Conservation (phyloP, 2,329 filamentous ascomycete genomes). For the Cercospora berteroae region DNA sequence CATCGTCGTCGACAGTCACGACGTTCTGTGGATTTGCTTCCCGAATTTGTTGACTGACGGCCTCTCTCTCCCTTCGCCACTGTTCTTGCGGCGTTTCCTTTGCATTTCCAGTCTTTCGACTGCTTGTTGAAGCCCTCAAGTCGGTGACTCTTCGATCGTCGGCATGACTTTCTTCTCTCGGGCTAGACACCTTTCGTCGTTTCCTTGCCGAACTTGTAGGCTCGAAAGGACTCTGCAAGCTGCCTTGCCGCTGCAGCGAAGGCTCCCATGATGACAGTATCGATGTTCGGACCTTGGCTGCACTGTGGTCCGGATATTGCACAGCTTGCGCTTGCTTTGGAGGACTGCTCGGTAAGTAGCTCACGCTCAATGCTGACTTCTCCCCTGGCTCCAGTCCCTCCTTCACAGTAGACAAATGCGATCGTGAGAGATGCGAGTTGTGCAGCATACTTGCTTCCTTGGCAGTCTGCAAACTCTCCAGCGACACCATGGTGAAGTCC, state of each 20-base stretch:
- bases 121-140: neutral
- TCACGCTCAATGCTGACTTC: slow-evolving; percentile 24
- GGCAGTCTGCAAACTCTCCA: slow-evolving; percentile 45
- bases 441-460: slow-evolving; percentile 27
- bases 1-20: slow-evolving; percentile 26
- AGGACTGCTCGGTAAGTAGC: slow-evolving; percentile 37
- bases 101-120: neutral
- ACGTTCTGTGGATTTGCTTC: slow-evolving; percentile 23
- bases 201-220: slow-evolving; percentile 16
- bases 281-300: neutral
- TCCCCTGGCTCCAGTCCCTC: slow-evolving; percentile 16
- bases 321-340: slow-evolving; percentile 19
- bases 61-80: slow-evolving; percentile 25
- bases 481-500: slow-evolving; percentile 53
- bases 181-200: slow-evolving; percentile 9
- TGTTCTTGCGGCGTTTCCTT: neutral
- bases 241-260: slow-evolving; percentile 2
- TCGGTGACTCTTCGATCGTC: slow-evolving; percentile 1
- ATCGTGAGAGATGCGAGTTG: slow-evolving; percentile 10
- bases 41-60: slow-evolving; percentile 25
- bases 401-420: slow-evolving; percentile 7
- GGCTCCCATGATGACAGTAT: slow-evolving; percentile 8
- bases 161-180: slow-evolving; percentile 20
- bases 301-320: slow-evolving; percentile 25
- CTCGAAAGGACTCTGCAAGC: slow-evolving; percentile 11